Base-by-base conservation (phyloP, 257 asterid genomes). In the Avicennia marina region DNA sequence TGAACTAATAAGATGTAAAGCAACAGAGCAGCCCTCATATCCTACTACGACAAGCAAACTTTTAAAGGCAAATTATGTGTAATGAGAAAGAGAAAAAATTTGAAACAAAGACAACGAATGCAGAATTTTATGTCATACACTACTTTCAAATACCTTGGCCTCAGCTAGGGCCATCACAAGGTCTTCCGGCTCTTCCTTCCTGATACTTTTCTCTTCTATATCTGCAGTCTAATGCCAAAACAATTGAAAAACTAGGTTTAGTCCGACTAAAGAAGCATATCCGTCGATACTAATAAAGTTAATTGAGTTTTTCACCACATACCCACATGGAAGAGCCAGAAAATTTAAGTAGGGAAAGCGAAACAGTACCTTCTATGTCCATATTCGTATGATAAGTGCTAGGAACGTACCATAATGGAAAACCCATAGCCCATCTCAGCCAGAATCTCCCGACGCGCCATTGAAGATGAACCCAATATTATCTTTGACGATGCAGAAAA, bases 101-200 rank as follows among this genome's bases (percentile, higher is more conserved):
- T 42, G 24, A 38, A 36, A 47, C 17, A 12, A 43, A 44, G 25
- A 42, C 13, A 40, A n/a, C 44, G 46, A 13, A 49, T 8, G 31
- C 27, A 31, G 33, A 31, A 29, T 21, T 31, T 59, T 29, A 26
- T 4, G 16, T 16, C 17, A 17, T 46, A 25, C 5, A n/a, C 38
- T 31, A 40, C 10, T 38, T 20, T 21, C 27, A 50, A 45, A 48
- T 65, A 82, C 95, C 97, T 86, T 89, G 22, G 95, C 95, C 70
- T 85, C 91, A 16, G 97, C 97, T 40, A 89, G 78, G 73, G 82
- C 81, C 76, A 75, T 69, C n/a, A 89, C 94, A 46, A 89, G 81
- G 64, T 89, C 91, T 67, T 89, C 95, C 0, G 91, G 78, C 44
- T 70, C 83, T 11, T 86, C 94, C 77, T 64, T 81, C 76, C 95